These are phyloP conservation scores for Mucor irregularis DNA, from an alignment of 371 early-diverging fungal species.

Conservation along the genomic window DNA sequence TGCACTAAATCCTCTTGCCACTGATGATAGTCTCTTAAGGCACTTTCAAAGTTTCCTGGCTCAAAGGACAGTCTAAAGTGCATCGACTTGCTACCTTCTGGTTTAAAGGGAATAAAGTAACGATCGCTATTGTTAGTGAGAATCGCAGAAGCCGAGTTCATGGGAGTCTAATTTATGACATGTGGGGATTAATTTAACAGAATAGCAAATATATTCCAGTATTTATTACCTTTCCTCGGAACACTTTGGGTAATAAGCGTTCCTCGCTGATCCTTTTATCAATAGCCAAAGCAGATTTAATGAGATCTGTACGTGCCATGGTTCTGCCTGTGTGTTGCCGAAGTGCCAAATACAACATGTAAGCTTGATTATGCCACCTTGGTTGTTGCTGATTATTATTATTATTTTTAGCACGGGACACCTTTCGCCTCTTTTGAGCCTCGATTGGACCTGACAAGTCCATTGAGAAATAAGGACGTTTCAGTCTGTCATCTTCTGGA, in stretches of 20 bases:
- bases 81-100: constrained; percentile 65
- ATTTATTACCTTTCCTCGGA: constrained; percentile 76
- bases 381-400: constrained; percentile 39
- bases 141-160: constrained; percentile 80
- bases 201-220: neutral
- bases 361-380: constrained; percentile 87
- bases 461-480: constrained; percentile 6
- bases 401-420: neutral
- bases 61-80: constrained; percentile 78
- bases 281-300: constrained; percentile 69
- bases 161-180: constrained; percentile 73
- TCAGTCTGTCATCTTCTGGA: constrained; percentile 1
- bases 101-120: constrained; percentile 73
- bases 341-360: constrained; percentile 78
- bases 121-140: constrained; percentile 81
- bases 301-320: constrained; percentile 69
- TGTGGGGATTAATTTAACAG: too few relatives aligned
- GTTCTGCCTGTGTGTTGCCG: constrained; percentile 66
- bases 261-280: constrained; percentile 74
- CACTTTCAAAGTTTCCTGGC: constrained; percentile 74
- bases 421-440: constrained; percentile 9
- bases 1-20: constrained; percentile 73
- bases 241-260: constrained; percentile 70
- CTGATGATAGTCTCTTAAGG: constrained; percentile 66
- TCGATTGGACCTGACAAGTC: neutral